A percentile compares a stretch with the other conserved stretches of the same genome.
Conservation (phyloP, 768 basidiomycete species). For the Tulasnella calospora region DNA sequence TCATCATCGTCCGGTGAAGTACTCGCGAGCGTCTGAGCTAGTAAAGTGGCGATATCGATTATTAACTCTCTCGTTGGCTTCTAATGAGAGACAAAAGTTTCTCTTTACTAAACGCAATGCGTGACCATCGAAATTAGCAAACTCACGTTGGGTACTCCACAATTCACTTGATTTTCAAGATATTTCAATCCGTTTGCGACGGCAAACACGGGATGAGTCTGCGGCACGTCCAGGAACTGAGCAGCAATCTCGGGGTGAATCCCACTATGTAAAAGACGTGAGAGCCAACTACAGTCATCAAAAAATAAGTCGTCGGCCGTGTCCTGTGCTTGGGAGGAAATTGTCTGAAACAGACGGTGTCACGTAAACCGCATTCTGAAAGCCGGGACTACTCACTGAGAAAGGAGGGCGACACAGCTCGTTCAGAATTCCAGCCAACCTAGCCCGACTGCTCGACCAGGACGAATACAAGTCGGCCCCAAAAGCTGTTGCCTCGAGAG, state of each 20-base stretch:
- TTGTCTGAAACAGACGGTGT: neutral
- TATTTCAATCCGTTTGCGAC: neutral
- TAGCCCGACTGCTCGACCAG: neutral
- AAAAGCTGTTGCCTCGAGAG: neutral
- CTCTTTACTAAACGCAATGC: neutral
- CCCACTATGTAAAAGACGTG: neutral
- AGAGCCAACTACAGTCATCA: neutral
- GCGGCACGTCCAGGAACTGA: neutral
- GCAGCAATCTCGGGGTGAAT: neutral
- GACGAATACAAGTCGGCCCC: neutral
- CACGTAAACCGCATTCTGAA: neutral
- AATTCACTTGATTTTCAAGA: neutral
- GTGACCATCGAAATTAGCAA: neutral
- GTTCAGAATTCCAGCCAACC: neutral
- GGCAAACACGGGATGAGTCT: neutral
- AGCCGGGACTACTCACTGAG: neutral
- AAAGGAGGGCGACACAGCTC: neutral
- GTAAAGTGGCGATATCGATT: neutral
- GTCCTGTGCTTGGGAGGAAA: neutral
- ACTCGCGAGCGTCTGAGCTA: neutral
- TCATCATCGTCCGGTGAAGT: neutral
- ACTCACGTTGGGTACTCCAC: neutral
- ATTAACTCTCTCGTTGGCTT: neutral
- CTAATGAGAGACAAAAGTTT: neutral
- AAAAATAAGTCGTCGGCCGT: neutral